Base-by-base conservation (phyloP, 108 stramenopile species). In the Aurantiochytrium sp. region DNA sequence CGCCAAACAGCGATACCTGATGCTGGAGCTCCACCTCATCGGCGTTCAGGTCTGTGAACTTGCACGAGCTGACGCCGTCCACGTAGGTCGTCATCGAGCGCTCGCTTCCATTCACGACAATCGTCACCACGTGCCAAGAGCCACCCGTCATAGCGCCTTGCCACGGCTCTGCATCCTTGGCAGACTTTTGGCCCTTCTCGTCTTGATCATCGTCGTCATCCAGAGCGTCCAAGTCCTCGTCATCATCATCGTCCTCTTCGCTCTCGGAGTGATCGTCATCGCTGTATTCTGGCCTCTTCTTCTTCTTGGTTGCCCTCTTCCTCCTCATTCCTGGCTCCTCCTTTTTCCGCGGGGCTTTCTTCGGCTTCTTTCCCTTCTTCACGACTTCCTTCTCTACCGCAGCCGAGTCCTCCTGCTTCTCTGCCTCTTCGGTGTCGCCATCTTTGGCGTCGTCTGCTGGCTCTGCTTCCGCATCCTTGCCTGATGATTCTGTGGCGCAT, bases 21-120 rank as follows among this genome's bases (percentile, higher is more conserved):
- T 90, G 90, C 60, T 90, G 90, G 14, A 90, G 87, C 23, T 51
- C 42, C 87, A 90, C 2, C 72, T 90, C 90, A 1, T 57, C 87
- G 6, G 49, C 23, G 29, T 21, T 59, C n/a, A 90, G n/a, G 25
- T 43, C 90, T 16, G 51, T n/a, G 44, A 51, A 53, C 28, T 28
- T 25, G 57, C 60, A 59, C 5, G 58, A 88, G 60, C 58, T 47
- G n/a, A 44, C 35, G 60, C 90, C 90, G 55, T 90, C 64, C 19
- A 90, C 90, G 35, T 90, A 90, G 5, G 90, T 88, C 16, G 23
- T 29, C 90, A 90, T 44, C 18, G 28, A n/a, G 28, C 87, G 57
- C 42, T 44, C 28, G 28, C 28, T 21, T 0, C 73, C 73, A 8
- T 90, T 14, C 35, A 88, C 90, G 23, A 71, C 58, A 12, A 90